Evolutionary conservation across 495 filamentous ascomycete species (phyloP).

Genomic region (Neurospora africana): DNA sequence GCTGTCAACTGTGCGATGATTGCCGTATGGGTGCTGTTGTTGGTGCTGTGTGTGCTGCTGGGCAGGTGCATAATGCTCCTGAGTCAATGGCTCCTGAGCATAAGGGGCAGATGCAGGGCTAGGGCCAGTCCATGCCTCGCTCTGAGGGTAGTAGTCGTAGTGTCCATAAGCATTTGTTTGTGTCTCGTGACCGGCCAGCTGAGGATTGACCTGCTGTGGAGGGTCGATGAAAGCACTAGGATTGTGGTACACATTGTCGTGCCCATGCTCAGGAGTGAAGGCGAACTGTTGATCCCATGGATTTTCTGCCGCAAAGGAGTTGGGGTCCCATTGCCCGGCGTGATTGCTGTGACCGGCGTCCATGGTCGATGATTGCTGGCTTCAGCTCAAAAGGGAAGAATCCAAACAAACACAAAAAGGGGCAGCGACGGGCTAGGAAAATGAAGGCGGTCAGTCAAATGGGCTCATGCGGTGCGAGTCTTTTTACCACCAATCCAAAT

Average conservation of each 20-base stretch:
- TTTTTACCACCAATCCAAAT: not conserved
- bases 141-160: conserved; percentile 10
- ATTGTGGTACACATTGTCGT: conserved; percentile 11
- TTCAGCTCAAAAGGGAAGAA: not conserved
- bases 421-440: not conserved
- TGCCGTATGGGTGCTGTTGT: conserved; percentile 6
- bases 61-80: not conserved
- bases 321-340: conserved; percentile 17
- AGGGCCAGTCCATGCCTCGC: conserved; percentile 13
- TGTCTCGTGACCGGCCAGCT: conserved; percentile 11
- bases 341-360: conserved; percentile 15
- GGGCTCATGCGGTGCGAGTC: not conserved
- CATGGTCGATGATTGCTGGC: conserved; percentile 6
- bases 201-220: conserved; percentile 9
- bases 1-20: conserved; percentile 9
- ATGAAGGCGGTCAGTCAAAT: not conserved
- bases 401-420: not conserved
- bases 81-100: conserved; percentile 6
- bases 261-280: conserved; percentile 9
- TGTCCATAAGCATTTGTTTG: conserved; percentile 10
- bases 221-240: conserved; percentile 12
- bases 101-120: conserved; percentile 7
- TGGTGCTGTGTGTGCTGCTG: conserved; percentile 3
- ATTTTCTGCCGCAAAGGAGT: conserved; percentile 4
- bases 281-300: conserved; percentile 19